Evolutionary conservation across 192 early-diverging fungal genomes (phyloP), one percentile per base, ranked within the genome.

Genomic region (Allomyces arbusculus): DNA sequence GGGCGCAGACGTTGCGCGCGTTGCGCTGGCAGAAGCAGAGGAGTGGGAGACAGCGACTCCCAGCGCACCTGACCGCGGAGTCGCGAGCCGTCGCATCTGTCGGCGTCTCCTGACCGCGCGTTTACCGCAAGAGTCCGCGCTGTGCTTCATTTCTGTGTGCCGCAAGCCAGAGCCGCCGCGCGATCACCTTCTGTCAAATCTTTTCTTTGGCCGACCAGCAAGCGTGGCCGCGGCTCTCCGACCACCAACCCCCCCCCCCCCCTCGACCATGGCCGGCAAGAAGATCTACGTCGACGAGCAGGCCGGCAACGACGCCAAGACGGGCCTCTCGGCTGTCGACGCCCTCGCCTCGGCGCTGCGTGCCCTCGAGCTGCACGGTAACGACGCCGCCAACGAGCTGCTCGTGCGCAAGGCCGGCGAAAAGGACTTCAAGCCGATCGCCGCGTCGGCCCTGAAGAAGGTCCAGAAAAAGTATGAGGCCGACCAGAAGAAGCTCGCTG

Each of bases 371-470:
- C 66, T 70, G 33, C 71, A 80, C 28, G 80, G 77, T 22, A 70
- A 71, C 58, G 69, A 74, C 72, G 68, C 73, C 24, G 71, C 70
- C 26, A 70, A 66, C 24, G 76, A 74, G 63, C 73, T 76, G 68
- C 67, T 79, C 61, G 77, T 90, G 23, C 78, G 82, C 68, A 93
- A 93, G 76, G 77, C 77, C 50, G 71, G 79, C 23, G 84, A 79
- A n/a, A 84, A 86, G 61, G 85, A 79, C 22, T 95, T 79, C 73
- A 78, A 76, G 61, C 79, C 84, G 62, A 86, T 90, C 70, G 88
- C 91, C n/a, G 85, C 83, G 43, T 82, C 94, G 62, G 92, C 89
- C 10, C 70, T 94, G 64, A 99, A 99, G 80, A 99, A 97, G 75
- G 87, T 87, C 9, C 83, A 86, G 69, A 89, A 88, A 75, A 78